Evolutionary conservation across 257 asterid genomes (phyloP), one percentile per base, ranked within the genome.

Genomic region (Ballota nigra): DNA sequence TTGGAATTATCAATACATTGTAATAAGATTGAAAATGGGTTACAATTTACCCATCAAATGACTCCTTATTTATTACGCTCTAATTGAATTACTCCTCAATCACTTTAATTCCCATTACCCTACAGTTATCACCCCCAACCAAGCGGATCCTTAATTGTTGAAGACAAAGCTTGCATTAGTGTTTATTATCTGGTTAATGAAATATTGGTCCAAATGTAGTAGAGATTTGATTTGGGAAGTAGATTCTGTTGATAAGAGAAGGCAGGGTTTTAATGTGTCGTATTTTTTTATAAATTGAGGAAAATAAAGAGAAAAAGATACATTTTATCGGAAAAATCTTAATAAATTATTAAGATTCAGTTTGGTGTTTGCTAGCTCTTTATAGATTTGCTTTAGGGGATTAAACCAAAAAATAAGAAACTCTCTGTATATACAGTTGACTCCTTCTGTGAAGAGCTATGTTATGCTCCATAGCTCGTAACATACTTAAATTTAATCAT

Each of bases 391-490:
- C 20, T 16, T 16, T 47, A 47, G 22, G 55, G 22, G 55, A 18
- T 56, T 45, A 4, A 73, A 28, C 28, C 31, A 31, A 23, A 61
- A 29, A 38, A 18, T 33, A 60, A 8, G 16, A 19, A 61, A 31
- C 72, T 60, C 38, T 81, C 33, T 19, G 36, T 47, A n/a, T n/a
- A 45, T 69, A 68, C 81, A 94, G 99, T 51, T 94, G 81, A 67
- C 83, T 23, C 95, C 97, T 28, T 18, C 90, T 1, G 95, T 94
- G 80, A 94, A 86, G 81, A 83, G 83, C 79, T 79, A 88, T 36
- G 92, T 91, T n/a, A 23, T 4, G 51, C 38, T 63, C 31, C 13
- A 59, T 20, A 33, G 15, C 18, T 41, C 8, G n/a, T 3, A 34
- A 64, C 23, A 24, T 15, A 6, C 29, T n/a, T 36, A 31, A 23